Conservation (phyloP, 768 basidiomycete species). For the Trametes cinnabarina region DNA sequence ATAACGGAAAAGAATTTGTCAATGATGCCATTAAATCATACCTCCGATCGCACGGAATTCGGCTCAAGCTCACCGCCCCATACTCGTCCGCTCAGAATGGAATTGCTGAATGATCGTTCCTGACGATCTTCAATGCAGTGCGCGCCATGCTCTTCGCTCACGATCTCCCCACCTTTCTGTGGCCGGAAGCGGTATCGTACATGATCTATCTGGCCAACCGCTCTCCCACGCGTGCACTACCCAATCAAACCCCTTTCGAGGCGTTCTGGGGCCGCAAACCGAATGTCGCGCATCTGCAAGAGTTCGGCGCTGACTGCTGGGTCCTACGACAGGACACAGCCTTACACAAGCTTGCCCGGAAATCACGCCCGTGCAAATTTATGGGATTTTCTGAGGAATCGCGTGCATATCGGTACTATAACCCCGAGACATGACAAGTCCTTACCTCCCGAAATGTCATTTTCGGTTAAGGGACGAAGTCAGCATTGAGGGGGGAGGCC, state of each 20-base stretch:
- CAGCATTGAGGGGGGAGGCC: not conserved
- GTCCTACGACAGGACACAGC: conserved; percentile 5
- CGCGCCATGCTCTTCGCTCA: conserved; percentile 17
- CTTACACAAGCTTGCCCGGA: conserved; percentile 17
- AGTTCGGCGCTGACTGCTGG: conserved; percentile 17
- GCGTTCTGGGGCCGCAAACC: conserved; percentile 20
- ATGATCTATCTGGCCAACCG: conserved; percentile 39
- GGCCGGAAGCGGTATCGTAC: conserved; percentile 38
- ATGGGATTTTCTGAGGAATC: conserved; percentile 34
- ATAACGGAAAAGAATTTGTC: conserved; percentile 22
- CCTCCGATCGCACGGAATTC: not conserved
- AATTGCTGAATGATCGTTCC: conserved; percentile 20
- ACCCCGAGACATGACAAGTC: conserved; percentile 4
- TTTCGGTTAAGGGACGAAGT: not conserved
- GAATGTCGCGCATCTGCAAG: conserved; percentile 16
- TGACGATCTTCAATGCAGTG: not conserved
- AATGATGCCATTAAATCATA: not conserved
- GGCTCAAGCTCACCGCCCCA: not conserved
- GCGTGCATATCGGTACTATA: not conserved
- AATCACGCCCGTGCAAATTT: conserved; percentile 23
- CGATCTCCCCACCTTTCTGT: conserved; percentile 36
- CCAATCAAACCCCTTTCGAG: conserved; percentile 19
- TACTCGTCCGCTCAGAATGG: conserved; percentile 29
- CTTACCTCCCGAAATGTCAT: conserved; percentile 3
- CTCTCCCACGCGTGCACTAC: conserved; percentile 22